Percentiles rank a stretch among this genome's conserved stretches.
Conservation (phyloP, 805 yeast species). For the Myxozyma geophila region DNA sequence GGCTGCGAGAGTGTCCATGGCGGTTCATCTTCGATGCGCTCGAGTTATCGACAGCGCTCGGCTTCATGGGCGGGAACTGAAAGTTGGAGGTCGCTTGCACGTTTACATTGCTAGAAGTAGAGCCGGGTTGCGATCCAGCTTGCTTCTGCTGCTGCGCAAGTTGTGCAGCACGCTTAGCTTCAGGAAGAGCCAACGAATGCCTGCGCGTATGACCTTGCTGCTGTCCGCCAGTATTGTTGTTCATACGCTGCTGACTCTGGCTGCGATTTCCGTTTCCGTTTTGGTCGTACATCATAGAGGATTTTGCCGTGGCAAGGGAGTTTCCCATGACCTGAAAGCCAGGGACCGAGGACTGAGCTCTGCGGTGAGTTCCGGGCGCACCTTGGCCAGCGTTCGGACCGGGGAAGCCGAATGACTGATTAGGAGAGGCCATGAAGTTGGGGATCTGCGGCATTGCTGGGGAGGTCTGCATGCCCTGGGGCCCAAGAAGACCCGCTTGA, state of each 20-base stretch:
- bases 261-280: constrained; percentile 16
- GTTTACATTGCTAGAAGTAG: not conserved
- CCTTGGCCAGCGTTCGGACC: constrained; percentile 7
- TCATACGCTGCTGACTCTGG: constrained; percentile 22
- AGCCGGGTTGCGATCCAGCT: constrained; percentile 1
- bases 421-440: constrained; percentile 26
- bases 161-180: constrained; percentile 97
- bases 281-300: constrained; percentile 16
- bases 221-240: constrained; percentile 15
- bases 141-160: constrained; percentile 70
- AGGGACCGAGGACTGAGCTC: constrained; percentile 45
- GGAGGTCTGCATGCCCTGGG: constrained; percentile 14
- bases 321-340: constrained; percentile 30
- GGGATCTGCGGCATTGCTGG: constrained; percentile 27
- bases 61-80: constrained; percentile 33
- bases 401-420: constrained; percentile 17
- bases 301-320: constrained; percentile 8
- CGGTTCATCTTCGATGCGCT: constrained; percentile 17
- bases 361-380: constrained; percentile 41
- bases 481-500: constrained; percentile 41
- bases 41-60: constrained; percentile 6
- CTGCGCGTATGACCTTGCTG: constrained; percentile 79
- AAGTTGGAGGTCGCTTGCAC: constrained; percentile 21
- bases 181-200: constrained; percentile 88
- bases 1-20: constrained; percentile 29